Percentiles rank a stretch among this genome's conserved stretches.
Conservation (phyloP, 257 asterid genomes). For the Primulina eburnea region DNA sequence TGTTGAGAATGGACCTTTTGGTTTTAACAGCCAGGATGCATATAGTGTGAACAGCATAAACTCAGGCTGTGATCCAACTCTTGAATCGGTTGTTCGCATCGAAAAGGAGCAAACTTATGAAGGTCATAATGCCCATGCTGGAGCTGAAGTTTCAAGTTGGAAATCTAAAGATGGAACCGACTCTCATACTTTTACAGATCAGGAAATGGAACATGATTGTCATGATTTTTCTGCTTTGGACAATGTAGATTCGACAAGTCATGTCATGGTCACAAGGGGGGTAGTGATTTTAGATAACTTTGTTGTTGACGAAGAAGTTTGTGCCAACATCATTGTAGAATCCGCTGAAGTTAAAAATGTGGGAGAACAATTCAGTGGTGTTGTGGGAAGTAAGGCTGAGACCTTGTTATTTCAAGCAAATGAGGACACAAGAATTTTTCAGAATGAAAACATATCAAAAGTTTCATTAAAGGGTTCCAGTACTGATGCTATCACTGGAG, state of each 20-base stretch:
- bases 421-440: conserved; percentile 34
- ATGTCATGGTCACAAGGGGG: conserved; percentile 29
- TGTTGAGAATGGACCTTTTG: conserved; percentile 21
- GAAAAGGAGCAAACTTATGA: conserved; percentile 25
- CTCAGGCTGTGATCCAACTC: conserved; percentile 23
- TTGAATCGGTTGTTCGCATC: conserved; percentile 15
- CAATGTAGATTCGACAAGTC: conserved; percentile 30
- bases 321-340: conserved; percentile 27
- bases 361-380: conserved; percentile 25
- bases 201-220: conserved; percentile 34
- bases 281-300: conserved; percentile 34
- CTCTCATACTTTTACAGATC: conserved; percentile 31
- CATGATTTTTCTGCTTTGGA: conserved; percentile 27
- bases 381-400: conserved; percentile 22
- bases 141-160: conserved; percentile 17
- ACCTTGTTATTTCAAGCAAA: conserved; percentile 29
- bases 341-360: conserved; percentile 27
- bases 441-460: conserved; percentile 25
- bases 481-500: conserved; percentile 28
- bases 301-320: conserved; percentile 23
- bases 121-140: conserved; percentile 7
- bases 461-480: conserved; percentile 42
- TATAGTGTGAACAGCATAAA: conserved; percentile 16
- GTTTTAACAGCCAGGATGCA: conserved; percentile 9
- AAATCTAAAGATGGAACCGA: conserved; percentile 24